A percentile compares a stretch with the other conserved stretches of the same genome.
Conservation (phyloP, 2,329 filamentous ascomycete genomes). For the Verticillium albo-atrum region DNA sequence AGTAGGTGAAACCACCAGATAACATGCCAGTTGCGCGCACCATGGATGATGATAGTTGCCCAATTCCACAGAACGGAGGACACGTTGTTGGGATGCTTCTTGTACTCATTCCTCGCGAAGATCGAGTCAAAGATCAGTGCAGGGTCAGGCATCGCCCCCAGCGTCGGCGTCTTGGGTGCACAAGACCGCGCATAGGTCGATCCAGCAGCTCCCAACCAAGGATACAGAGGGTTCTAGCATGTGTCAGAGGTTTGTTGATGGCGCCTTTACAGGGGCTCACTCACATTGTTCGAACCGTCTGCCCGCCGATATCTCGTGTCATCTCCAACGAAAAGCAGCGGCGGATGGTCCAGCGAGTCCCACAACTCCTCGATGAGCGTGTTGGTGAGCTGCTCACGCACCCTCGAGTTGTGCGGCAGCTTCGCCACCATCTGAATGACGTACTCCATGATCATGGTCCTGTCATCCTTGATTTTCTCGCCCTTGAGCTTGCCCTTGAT, state of each 20-base stretch:
- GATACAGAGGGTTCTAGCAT: conserved; percentile 58
- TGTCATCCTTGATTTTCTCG: conserved; percentile 63
- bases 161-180: conserved; percentile 52
- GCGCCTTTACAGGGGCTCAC: conserved; percentile 7
- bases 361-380: conserved; percentile 65
- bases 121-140: conserved; percentile 57
- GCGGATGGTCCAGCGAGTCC: conserved; percentile 68
- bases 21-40: conserved; percentile 27
- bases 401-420: conserved; percentile 58
- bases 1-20: not conserved
- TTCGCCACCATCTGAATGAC: conserved; percentile 66
- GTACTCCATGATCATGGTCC: conserved; percentile 72
- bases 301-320: conserved; percentile 62
- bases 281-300: conserved; percentile 65
- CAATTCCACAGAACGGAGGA: conserved; percentile 70
- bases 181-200: conserved; percentile 64
- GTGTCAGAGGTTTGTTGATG: not conserved
- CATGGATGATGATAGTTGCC: conserved; percentile 70
- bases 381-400: conserved; percentile 60
- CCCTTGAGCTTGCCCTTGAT: conserved; percentile 60
- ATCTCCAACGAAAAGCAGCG: conserved; percentile 59
- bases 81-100: conserved; percentile 64
- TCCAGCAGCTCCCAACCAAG: conserved; percentile 62
- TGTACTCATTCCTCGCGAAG: conserved; percentile 48
- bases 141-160: conserved; percentile 64